A percentile compares a stretch with the other conserved stretches of the same genome.
phyloP scores from a whole-genome alignment of 2,329 filamentous ascomycete genomes.

The Dactylellina leptospora region DNA sequence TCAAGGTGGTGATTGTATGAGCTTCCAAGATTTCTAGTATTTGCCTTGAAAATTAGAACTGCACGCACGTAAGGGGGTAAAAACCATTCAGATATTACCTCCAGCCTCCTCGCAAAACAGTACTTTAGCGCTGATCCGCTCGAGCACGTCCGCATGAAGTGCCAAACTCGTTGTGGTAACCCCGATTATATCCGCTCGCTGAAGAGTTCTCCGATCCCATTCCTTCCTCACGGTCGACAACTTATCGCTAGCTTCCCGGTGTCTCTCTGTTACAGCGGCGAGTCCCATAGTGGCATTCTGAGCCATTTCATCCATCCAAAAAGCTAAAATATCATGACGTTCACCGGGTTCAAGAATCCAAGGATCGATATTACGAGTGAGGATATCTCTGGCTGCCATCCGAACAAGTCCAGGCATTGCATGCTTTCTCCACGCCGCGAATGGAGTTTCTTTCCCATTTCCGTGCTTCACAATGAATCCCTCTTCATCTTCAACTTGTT shows the following conservation, averaged over 20 bases:
- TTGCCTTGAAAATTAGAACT: not conserved
- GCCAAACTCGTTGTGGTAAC: conserved; percentile 71
- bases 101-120: conserved; percentile 74
- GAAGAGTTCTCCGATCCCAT: conserved; percentile 26
- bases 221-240: conserved; percentile 34
- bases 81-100: conserved; percentile 19
- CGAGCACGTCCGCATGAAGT: conserved; percentile 64
- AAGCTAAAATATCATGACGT: conserved; percentile 10
- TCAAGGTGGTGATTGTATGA: conserved; percentile 69
- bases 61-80: too few relatives aligned
- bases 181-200: conserved; percentile 64
- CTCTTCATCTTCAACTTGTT: conserved; percentile 15
- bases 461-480: conserved; percentile 14
- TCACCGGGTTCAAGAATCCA: conserved; percentile 19
- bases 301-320: conserved; percentile 33
- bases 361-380: conserved; percentile 3
- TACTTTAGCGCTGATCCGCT: conserved; percentile 66
- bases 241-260: conserved; percentile 15
- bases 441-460: conserved; percentile 16
- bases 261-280: conserved; percentile 17
- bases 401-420: not conserved
- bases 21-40: conserved; percentile 70
- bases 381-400: conserved; percentile 1
- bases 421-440: conserved; percentile 14
- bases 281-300: conserved; percentile 16